A percentile compares a stretch with the other conserved stretches of the same genome.
phyloP scores from a whole-genome alignment of 2,329 filamentous ascomycete species.

The Lecanicillium sp. region DNA sequence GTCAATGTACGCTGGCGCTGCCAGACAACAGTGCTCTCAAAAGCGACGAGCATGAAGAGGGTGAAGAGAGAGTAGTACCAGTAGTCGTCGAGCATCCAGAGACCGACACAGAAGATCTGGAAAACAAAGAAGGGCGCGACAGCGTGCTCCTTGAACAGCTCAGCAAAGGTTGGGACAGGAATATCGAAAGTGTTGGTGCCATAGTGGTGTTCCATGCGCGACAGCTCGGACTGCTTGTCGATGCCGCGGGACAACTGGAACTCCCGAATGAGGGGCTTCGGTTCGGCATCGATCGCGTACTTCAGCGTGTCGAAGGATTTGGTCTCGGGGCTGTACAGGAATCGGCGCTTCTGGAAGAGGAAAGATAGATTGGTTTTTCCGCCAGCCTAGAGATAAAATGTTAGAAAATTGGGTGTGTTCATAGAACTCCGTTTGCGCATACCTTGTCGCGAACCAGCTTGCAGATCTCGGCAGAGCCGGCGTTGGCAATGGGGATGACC shows the following conservation, averaged over 20 bases:
- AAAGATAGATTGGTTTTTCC: slow-evolving; percentile 78
- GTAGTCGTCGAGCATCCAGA: slow-evolving; percentile 99
- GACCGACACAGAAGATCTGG: slow-evolving; percentile 94
- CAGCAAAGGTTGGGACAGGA: slow-evolving; percentile 88
- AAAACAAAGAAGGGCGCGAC: slow-evolving; percentile 99
- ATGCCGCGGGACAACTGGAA: slow-evolving; percentile 82
- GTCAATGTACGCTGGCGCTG: slow-evolving; percentile 91
- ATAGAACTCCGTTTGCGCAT: slow-evolving; percentile 15
- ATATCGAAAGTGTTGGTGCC: slow-evolving; percentile 96
- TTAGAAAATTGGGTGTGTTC: neutral
- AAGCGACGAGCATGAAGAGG: slow-evolving; percentile 94
- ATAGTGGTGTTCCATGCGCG: slow-evolving; percentile 83
- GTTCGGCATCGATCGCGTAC: slow-evolving; percentile 79
- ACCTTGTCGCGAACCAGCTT: slow-evolving; percentile 69
- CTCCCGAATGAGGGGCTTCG: slow-evolving; percentile 68
- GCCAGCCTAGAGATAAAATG: slow-evolving; percentile 43
- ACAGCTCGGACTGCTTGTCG: slow-evolving; percentile 65
- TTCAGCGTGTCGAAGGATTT: slow-evolving; percentile 74
- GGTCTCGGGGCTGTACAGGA: slow-evolving; percentile 69
- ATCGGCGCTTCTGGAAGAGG: slow-evolving; percentile 95
- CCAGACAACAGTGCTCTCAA: slow-evolving; percentile 99
- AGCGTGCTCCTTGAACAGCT: slow-evolving; percentile 96
- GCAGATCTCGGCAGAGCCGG: slow-evolving; percentile 84
- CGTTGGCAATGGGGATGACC: slow-evolving; percentile 83
- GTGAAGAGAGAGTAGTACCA: slow-evolving; percentile 99